These are phyloP conservation scores for Melaleuca quinquenervia DNA, from an alignment of 345 rosid species.

Conservation along the genomic window DNA sequence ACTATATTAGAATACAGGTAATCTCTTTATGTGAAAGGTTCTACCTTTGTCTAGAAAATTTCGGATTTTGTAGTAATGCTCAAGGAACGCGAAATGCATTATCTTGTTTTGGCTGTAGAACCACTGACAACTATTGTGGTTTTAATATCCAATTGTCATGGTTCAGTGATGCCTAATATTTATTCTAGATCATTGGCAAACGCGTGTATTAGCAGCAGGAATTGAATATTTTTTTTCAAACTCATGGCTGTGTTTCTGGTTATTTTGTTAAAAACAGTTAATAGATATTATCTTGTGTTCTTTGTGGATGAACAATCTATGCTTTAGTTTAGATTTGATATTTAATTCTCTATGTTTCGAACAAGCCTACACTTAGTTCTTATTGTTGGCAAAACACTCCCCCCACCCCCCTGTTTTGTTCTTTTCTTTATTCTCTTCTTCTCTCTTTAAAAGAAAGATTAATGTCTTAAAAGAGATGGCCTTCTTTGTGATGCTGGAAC, in stretches of 20 bases:
- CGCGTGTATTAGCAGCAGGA: not conserved
- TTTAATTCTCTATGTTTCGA: not conserved
- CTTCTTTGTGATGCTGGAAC: not conserved
- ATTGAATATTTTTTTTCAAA: not conserved
- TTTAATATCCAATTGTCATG: not conserved
- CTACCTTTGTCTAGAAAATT: not conserved
- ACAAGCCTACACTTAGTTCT: not conserved
- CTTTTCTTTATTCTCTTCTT: too few species aligned
- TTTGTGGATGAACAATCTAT: not conserved
- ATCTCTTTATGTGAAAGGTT: not conserved
- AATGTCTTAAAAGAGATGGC: not conserved
- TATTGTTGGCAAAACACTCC: not conserved
- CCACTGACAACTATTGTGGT: not conserved
- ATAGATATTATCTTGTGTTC: not conserved
- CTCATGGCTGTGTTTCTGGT: not conserved
- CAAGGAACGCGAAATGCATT: not conserved
- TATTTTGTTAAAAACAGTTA: not conserved
- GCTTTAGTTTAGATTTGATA: not conserved
- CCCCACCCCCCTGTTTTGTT: too few species aligned
- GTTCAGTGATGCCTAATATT: not conserved
- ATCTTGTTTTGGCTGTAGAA: not conserved
- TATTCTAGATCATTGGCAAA: not conserved
- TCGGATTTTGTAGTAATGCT: not conserved
- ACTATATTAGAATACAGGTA: constrained; percentile 51
- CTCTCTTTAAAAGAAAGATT: not conserved